A percentile compares a stretch with the other conserved stretches of the same genome.
These are phyloP conservation scores for Earliella scabrosa DNA, from an alignment of 1,284 basidiomycete species.

Conservation along the genomic window DNA sequence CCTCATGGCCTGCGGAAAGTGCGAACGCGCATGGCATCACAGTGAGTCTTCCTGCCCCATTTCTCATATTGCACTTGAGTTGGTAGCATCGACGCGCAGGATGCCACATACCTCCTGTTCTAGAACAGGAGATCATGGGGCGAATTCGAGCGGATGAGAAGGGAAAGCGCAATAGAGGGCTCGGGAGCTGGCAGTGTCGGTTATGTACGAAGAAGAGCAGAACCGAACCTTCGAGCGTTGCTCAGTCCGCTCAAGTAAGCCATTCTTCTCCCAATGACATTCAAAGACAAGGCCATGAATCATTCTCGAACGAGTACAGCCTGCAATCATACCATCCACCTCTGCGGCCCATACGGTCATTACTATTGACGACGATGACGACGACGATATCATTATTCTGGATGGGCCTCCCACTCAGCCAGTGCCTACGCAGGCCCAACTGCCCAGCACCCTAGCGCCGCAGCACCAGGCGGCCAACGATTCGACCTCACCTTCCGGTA, in stretches of 20 bases:
- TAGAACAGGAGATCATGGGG: slow-evolving; percentile 16
- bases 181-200: slow-evolving; percentile 18
- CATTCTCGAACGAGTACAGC: not conserved
- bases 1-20: slow-evolving; percentile 25
- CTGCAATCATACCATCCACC: not conserved
- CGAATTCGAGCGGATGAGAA: slow-evolving; percentile 15
- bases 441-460: not conserved
- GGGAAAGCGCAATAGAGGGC: slow-evolving; percentile 13
- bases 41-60: slow-evolving; percentile 13
- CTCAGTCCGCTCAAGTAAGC: not conserved
- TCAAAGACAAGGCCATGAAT: not conserved
- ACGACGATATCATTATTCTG: slow-evolving; percentile 5
- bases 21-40: slow-evolving; percentile 29
- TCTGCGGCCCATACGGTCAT: not conserved
- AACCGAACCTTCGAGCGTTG: not conserved
- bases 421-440: not conserved
- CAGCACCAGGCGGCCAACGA: not conserved
- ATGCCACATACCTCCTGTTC: slow-evolving; percentile 28
- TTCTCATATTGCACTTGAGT: not conserved
- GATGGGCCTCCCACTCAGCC: not conserved
- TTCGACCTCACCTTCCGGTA: no score
- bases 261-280: not conserved
- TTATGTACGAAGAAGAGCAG: slow-evolving; percentile 16
- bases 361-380: not conserved
- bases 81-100: slow-evolving; percentile 2